Evolutionary conservation across 2,329 filamentous ascomycete genomes (phyloP).

Genomic region (Claviceps quebecensis): DNA sequence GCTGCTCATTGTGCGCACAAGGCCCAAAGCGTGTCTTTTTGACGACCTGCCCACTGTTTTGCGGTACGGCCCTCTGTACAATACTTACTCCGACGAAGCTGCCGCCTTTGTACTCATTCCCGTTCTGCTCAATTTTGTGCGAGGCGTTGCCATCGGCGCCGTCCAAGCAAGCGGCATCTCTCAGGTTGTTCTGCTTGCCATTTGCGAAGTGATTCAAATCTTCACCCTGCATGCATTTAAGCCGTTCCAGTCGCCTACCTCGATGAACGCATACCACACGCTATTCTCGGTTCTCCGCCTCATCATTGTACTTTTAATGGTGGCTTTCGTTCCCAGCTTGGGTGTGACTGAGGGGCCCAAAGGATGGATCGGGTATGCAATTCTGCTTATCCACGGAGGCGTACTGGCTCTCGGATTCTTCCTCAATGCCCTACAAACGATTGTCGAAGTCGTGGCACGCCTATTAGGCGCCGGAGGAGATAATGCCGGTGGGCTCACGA

Average conservation of each 20-base stretch:
- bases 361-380: slow-evolving; percentile 91
- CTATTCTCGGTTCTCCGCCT: slow-evolving; percentile 70
- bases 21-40: slow-evolving; percentile 76
- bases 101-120: slow-evolving; percentile 83
- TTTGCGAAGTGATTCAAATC: slow-evolving; percentile 85
- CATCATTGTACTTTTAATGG: slow-evolving; percentile 59
- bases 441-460: slow-evolving; percentile 76
- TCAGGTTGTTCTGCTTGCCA: slow-evolving; percentile 80
- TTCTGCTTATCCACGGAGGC: slow-evolving; percentile 70
- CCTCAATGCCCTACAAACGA: slow-evolving; percentile 77
- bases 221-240: slow-evolving; percentile 79
- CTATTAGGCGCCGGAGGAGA: slow-evolving; percentile 72
- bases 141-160: slow-evolving; percentile 81
- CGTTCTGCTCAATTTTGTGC: slow-evolving; percentile 68
- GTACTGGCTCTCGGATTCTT: slow-evolving; percentile 88
- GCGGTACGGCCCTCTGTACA: slow-evolving; percentile 86
- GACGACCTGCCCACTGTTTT: slow-evolving; percentile 85
- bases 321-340: slow-evolving; percentile 73
- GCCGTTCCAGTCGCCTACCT: slow-evolving; percentile 80
- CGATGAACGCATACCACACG: slow-evolving; percentile 93
- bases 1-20: slow-evolving; percentile 63
- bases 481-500: slow-evolving; percentile 50
- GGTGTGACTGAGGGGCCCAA: slow-evolving; percentile 65
- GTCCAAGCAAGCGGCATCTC: slow-evolving; percentile 87
- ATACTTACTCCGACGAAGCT: slow-evolving; percentile 90